Conservation (phyloP, 208 protist genomes). For the Porcisia hertigi region DNA sequence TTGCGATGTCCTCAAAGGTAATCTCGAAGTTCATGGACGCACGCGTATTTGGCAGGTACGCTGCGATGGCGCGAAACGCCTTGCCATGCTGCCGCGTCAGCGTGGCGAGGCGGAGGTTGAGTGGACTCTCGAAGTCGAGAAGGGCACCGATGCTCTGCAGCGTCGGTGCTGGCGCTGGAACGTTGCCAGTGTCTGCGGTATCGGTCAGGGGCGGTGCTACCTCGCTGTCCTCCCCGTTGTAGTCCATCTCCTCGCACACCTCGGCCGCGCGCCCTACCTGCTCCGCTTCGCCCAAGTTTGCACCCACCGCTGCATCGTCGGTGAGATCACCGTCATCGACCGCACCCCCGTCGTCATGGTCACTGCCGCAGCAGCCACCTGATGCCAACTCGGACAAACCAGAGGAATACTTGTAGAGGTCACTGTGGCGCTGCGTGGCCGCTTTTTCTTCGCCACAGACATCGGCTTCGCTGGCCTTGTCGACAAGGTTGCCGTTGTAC, state of each 20-base stretch:
- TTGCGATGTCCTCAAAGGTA: constrained; percentile 86
- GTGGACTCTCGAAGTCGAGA: constrained; percentile 75
- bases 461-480: constrained; percentile 10
- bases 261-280: constrained; percentile 50
- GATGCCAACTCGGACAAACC: neutral
- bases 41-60: constrained; percentile 58
- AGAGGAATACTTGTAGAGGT: neutral
- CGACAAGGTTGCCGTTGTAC: neutral
- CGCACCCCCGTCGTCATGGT: neutral
- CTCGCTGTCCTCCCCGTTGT: neutral
- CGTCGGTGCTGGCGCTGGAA: constrained; percentile 1
- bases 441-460: neutral
- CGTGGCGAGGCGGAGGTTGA: constrained; percentile 88
- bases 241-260: constrained; percentile 31
- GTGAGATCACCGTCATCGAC: constrained; percentile 7
- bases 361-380: neutral
- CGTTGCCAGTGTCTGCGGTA: neutral
- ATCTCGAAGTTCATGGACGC: constrained; percentile 69
- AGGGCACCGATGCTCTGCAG: constrained; percentile 40
- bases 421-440: neutral
- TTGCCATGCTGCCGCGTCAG: constrained; percentile 81
- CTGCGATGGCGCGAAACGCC: constrained; percentile 81
- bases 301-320: neutral
- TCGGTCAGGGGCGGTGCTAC: neutral
- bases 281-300: constrained; percentile 36